A percentile compares a stretch with the other conserved stretches of the same genome.
Evolutionary conservation across 2,329 filamentous ascomycete genomes (phyloP).

Genomic region (Alternaria gaisen): DNA sequence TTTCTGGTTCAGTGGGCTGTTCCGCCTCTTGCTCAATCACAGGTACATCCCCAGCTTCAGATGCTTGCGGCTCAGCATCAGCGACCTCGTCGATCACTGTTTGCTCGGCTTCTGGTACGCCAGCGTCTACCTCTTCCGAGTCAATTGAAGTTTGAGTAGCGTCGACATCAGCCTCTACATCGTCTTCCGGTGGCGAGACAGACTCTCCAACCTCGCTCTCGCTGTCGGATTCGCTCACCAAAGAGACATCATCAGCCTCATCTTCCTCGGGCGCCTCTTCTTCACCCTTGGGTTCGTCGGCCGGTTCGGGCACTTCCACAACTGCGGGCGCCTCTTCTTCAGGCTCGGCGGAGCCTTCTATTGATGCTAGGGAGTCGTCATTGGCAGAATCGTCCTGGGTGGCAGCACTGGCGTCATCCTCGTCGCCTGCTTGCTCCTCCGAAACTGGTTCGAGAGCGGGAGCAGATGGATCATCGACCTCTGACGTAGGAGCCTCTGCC

Average conservation of each 20-base stretch:
- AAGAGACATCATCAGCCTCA: slow-evolving; percentile 1
- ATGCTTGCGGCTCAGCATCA: neutral
- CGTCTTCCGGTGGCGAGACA: neutral
- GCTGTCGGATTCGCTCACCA: slow-evolving; percentile 1
- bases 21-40: neutral
- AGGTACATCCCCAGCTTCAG: slow-evolving; percentile 5
- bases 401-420: neutral
- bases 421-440: neutral
- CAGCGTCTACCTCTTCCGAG: neutral
- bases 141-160: neutral
- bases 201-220: slow-evolving; percentile 3
- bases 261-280: neutral
- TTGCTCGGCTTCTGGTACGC: slow-evolving; percentile 3
- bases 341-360: slow-evolving; percentile 7
- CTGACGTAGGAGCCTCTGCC: neutral
- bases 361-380: slow-evolving; percentile 7
- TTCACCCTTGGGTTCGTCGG: slow-evolving; percentile 1
- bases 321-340: slow-evolving; percentile 9
- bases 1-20: slow-evolving; percentile 8
- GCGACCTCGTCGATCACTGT: slow-evolving; percentile 1
- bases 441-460: neutral
- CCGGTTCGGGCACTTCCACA: slow-evolving; percentile 9
- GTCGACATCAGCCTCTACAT: slow-evolving; percentile 4
- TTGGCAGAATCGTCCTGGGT: neutral
- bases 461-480: slow-evolving; percentile 5